phyloP scores from a whole-genome alignment of 768 basidiomycete genomes.

The Tremella fuciformis region DNA sequence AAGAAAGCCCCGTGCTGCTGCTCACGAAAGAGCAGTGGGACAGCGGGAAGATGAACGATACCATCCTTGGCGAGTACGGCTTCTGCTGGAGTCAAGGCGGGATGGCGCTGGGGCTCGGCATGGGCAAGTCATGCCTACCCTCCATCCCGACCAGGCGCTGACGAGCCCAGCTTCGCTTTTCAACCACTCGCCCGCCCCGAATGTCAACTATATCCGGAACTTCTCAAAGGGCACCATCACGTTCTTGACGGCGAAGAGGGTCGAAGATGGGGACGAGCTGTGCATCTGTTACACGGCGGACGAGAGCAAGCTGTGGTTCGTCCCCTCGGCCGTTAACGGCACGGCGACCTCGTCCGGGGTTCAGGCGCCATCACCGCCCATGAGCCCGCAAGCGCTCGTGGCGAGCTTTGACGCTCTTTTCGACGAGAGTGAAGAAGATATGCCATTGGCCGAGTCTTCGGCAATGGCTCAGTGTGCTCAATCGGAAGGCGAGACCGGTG shows the following conservation, averaged over 20 bases:
- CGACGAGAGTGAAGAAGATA: too few relatives aligned
- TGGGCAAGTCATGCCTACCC: slow-evolving; percentile 34
- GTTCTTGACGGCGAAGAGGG: slow-evolving; percentile 33
- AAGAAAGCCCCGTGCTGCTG: slow-evolving; percentile 80
- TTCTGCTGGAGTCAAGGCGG: slow-evolving; percentile 48
- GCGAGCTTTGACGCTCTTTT: too few relatives aligned
- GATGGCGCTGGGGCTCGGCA: slow-evolving; percentile 46
- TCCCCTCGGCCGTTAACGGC: slow-evolving; percentile 10
- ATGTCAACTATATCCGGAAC: slow-evolving; percentile 49
- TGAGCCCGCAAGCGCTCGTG: too few relatives aligned
- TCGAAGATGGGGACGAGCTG: slow-evolving; percentile 44
- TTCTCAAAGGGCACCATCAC: slow-evolving; percentile 31
- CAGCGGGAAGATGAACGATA: slow-evolving; percentile 37
- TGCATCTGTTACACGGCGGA: slow-evolving; percentile 50
- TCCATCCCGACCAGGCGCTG: not conserved
- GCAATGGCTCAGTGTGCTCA: too few relatives aligned
- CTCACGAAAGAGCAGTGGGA: slow-evolving; percentile 65
- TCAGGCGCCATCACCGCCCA: too few relatives aligned
- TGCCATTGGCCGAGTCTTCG: too few relatives aligned
- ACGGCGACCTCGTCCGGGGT: too few relatives aligned
- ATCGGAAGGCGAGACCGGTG: too few relatives aligned
- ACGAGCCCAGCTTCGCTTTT: slow-evolving; percentile 37
- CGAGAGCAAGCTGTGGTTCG: slow-evolving; percentile 50
- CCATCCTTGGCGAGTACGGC: slow-evolving; percentile 47
- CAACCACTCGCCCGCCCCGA: slow-evolving; percentile 50